phyloP scores from a whole-genome alignment of 2,329 filamentous ascomycete genomes.

The Ploettnerulaceae sp. region DNA sequence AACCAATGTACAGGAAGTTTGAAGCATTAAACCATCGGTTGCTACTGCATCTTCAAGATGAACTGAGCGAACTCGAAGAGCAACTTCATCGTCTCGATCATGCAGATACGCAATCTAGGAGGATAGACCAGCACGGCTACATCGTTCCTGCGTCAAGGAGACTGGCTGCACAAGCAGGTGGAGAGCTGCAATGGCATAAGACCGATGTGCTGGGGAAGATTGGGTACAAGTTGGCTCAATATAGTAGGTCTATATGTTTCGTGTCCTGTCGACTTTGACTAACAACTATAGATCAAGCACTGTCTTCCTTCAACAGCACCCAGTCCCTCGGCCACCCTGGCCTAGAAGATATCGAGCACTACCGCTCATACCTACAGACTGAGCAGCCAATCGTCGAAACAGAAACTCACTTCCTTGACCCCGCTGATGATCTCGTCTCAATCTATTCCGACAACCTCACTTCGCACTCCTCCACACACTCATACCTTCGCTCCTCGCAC shows the following conservation, averaged over 20 bases:
- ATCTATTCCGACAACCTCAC: conserved; percentile 20
- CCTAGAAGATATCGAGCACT: conserved; percentile 46
- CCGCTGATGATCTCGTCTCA: conserved; percentile 31
- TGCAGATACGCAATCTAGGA: conserved; percentile 43
- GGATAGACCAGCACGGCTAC: conserved; percentile 24
- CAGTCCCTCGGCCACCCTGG: conserved; percentile 47
- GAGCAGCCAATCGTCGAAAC: conserved; percentile 51
- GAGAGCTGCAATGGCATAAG: conserved; percentile 55
- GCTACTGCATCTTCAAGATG: conserved; percentile 78
- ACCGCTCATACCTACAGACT: conserved; percentile 51
- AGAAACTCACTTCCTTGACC: conserved; percentile 41
- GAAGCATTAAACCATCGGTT: conserved; percentile 77
- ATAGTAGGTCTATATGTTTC: conserved; percentile 46
- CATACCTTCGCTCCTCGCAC: not conserved
- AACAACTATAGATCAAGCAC: conserved; percentile 46
- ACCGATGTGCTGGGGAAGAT: conserved; percentile 58
- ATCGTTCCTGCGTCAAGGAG: conserved; percentile 56
- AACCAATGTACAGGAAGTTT: conserved; percentile 78
- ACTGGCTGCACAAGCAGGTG: conserved; percentile 45
- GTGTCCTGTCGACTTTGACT: not conserved
- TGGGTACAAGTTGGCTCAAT: conserved; percentile 61
- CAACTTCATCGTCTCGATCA: conserved; percentile 66
- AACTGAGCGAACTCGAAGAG: conserved; percentile 75
- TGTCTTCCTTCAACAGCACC: conserved; percentile 52
- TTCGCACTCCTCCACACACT: conserved; percentile 7